These are phyloP conservation scores for Fusarium nisikadoi DNA, from an alignment of 2,329 filamentous ascomycete genomes.

Conservation along the genomic window DNA sequence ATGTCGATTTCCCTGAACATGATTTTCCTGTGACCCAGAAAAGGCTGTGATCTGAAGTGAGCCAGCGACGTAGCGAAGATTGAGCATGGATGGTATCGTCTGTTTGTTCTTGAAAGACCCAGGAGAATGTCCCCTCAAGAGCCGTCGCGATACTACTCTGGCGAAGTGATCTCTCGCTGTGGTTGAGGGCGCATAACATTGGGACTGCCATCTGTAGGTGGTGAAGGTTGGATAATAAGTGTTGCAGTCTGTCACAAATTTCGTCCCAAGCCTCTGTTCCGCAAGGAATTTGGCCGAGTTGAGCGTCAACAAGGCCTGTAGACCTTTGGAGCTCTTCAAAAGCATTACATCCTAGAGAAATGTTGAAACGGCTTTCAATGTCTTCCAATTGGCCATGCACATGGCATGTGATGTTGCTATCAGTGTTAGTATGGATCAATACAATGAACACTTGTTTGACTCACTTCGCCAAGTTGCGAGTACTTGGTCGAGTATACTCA, in stretches of 20 bases:
- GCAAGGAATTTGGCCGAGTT: not conserved
- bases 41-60: not conserved
- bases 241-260: not conserved
- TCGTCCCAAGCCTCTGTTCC: not conserved
- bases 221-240: not conserved
- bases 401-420: not conserved
- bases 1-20: constrained; percentile 13
- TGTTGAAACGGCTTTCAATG: not conserved
- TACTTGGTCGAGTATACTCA: not conserved
- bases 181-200: not conserved
- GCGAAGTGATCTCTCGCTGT: not conserved
- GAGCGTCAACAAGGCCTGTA: not conserved
- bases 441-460: not conserved
- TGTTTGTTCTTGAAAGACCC: not conserved
- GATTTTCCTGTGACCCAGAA: constrained; percentile 19
- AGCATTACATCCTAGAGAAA: not conserved
- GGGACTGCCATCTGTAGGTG: not conserved
- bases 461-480: not conserved
- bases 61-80: not conserved
- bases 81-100: not conserved
- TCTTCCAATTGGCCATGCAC: not conserved
- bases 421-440: not conserved
- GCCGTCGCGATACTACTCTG: not conserved
- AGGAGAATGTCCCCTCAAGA: not conserved
- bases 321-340: not conserved